Evolutionary conservation across 2,329 filamentous ascomycete genomes (phyloP).

Genomic region (Drechslerella dactyloides): DNA sequence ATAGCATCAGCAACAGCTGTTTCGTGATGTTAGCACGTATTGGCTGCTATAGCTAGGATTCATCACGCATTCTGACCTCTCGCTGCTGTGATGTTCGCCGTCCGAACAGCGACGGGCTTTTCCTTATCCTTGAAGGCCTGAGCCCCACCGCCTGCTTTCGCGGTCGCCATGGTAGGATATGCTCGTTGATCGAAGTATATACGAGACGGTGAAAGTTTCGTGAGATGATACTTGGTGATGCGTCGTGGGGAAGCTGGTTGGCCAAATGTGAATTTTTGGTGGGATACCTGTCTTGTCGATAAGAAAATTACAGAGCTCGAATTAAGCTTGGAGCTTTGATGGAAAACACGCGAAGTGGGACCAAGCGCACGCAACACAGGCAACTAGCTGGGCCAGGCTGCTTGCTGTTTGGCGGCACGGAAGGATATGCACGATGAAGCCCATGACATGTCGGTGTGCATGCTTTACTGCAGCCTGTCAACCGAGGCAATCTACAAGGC

Average conservation of each 20-base stretch:
- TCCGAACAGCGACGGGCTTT: slow-evolving; percentile 96
- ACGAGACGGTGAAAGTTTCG: slow-evolving; percentile 5
- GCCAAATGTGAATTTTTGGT: slow-evolving; percentile 48
- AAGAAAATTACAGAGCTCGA: no score
- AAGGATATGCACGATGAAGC: no score
- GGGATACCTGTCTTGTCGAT: slow-evolving; percentile 48
- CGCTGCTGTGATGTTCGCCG: slow-evolving; percentile 94
- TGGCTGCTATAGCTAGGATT: slow-evolving; percentile 12
- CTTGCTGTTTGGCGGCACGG: background rate
- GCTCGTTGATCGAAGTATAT: slow-evolving; percentile 15
- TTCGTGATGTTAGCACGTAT: slow-evolving; percentile 23
- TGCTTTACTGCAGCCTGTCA: no score
- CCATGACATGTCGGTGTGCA: no score
- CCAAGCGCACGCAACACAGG: background rate
- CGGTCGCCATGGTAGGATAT: slow-evolving; percentile 45
- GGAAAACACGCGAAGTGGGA: slow-evolving; percentile 5
- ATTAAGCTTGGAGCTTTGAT: slow-evolving; percentile 27
- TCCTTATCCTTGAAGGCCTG: slow-evolving; percentile 68
- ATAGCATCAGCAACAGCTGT: slow-evolving; percentile 95
- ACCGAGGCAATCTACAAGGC: no score
- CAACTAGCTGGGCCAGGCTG: background rate
- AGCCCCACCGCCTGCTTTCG: slow-evolving; percentile 26
- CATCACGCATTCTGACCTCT: slow-evolving; percentile 69
- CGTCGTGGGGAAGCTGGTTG: slow-evolving; percentile 28
- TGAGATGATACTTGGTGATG: slow-evolving; percentile 22